Percentiles rank a stretch among this genome's conserved stretches.
Conservation (phyloP, 306 rosid species). For the Chamaecrista fasciculata region DNA sequence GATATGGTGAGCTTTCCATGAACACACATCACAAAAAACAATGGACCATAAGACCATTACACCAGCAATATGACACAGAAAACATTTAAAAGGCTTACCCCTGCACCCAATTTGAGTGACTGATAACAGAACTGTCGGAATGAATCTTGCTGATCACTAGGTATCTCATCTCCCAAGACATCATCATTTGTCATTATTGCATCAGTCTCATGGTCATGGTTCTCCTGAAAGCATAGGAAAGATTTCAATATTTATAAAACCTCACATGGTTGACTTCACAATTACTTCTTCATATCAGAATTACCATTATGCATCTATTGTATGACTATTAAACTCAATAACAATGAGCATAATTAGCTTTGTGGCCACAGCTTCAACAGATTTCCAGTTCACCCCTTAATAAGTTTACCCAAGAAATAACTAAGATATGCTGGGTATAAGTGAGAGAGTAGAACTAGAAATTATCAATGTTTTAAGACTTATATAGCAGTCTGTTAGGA, state of each 20-base stretch:
- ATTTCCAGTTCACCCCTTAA: not conserved
- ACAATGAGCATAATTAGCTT: conserved; percentile 1
- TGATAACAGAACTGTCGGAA: conserved; percentile 91
- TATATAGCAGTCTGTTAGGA: no score
- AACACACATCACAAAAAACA: not conserved
- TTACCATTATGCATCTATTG: conserved; percentile 5
- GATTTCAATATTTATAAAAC: not conserved
- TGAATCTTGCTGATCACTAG: conserved; percentile 84
- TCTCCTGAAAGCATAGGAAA: conserved; percentile 53
- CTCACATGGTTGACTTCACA: not conserved
- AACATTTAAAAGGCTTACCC: conserved; percentile 52
- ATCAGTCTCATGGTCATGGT: conserved; percentile 57
- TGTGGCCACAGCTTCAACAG: not conserved
- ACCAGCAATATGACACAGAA: conserved; percentile 3
- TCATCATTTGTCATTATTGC: conserved; percentile 86
- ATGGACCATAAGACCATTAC: not conserved
- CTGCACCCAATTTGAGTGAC: conserved; percentile 69
- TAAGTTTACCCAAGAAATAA: not conserved
- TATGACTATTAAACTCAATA: not conserved
- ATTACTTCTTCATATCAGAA: not conserved
- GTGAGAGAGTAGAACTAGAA: not conserved
- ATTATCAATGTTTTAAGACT: not conserved
- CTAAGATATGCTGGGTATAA: not conserved
- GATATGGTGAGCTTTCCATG: conserved; percentile 2
- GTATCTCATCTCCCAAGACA: conserved; percentile 96